Conservation (phyloP, 495 filamentous ascomycete genomes). For the Neurospora africana region DNA sequence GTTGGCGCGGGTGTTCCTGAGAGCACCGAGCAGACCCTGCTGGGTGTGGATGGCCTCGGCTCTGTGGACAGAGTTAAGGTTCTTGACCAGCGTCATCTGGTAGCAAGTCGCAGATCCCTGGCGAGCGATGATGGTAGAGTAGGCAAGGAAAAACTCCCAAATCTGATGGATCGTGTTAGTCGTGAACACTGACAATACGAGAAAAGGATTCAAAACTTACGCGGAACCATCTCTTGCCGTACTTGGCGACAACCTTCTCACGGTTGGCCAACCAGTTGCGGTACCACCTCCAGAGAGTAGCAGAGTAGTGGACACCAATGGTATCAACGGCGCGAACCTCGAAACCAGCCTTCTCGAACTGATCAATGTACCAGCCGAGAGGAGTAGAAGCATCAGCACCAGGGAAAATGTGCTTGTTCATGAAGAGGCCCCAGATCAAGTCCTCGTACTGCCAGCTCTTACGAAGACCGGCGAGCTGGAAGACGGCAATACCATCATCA, state of each 20-base stretch:
- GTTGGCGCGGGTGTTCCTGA: constrained; percentile 33
- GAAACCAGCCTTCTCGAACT: constrained; percentile 65
- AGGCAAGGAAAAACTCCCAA: constrained; percentile 97
- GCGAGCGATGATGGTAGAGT: constrained; percentile 83
- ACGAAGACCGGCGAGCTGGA: constrained; percentile 74
- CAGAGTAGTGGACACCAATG: constrained; percentile 92
- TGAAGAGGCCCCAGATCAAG: constrained; percentile 76
- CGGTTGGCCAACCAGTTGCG: constrained; percentile 95
- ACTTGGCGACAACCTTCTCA: constrained; percentile 92
- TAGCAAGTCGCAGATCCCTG: constrained; percentile 92
- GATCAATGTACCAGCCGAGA: constrained; percentile 58
- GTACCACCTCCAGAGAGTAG: constrained; percentile 97
- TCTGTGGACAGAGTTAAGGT: constrained; percentile 92
- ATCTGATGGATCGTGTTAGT: constrained; percentile 46
- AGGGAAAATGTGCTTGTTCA: constrained; percentile 91
- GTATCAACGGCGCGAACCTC: constrained; percentile 74
- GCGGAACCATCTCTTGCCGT: constrained; percentile 91
- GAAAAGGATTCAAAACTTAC: constrained; percentile 43
- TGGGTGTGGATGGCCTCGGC: constrained; percentile 75
- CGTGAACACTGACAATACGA: not conserved
- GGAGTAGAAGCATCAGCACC: constrained; percentile 80
- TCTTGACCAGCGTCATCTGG: constrained; percentile 94
- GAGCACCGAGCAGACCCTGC: constrained; percentile 64
- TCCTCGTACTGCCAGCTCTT: constrained; percentile 86
- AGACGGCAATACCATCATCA: constrained; percentile 74